These are phyloP conservation scores for Neoscytalidium dimidiatum DNA, from an alignment of 2,329 filamentous ascomycete species.

Conservation along the genomic window DNA sequence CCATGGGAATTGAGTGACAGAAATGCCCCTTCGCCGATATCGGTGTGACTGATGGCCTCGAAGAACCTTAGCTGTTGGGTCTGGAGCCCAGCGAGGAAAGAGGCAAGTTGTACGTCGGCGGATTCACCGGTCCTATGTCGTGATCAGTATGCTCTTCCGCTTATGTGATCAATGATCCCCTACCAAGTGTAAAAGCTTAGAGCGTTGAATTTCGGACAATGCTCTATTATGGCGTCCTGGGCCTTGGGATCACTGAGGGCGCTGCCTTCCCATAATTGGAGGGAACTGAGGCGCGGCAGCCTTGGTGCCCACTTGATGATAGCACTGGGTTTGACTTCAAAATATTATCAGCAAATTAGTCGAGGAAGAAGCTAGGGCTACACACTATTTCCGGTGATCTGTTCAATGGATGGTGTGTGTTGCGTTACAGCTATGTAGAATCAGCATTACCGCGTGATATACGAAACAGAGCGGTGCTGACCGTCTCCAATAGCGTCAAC, in stretches of 20 bases:
- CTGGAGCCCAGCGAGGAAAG: constrained; percentile 59
- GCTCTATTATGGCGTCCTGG: constrained; percentile 54
- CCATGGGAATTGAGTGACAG: constrained; percentile 55
- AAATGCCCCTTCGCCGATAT: constrained; percentile 58
- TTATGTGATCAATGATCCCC: constrained; percentile 22
- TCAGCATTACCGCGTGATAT: constrained; percentile 19
- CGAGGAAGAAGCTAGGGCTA: neutral
- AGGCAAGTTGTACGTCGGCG: constrained; percentile 60
- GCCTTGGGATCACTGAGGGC: constrained; percentile 58
- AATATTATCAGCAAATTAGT: neutral
- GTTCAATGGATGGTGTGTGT: constrained; percentile 58
- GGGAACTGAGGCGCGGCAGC: constrained; percentile 58
- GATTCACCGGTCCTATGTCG: constrained; percentile 38
- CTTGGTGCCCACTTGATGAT: constrained; percentile 62
- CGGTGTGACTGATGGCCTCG: constrained; percentile 58
- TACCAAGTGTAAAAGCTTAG: constrained; percentile 59
- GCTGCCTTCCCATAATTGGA: constrained; percentile 64
- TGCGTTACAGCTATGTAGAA: constrained; percentile 44
- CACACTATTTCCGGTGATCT: constrained; percentile 56
- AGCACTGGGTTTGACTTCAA: constrained; percentile 50
- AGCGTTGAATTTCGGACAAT: constrained; percentile 63
- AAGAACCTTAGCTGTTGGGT: constrained; percentile 62
- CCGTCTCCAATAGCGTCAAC: constrained; percentile 40
- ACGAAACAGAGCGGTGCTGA: neutral
- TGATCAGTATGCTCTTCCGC: neutral